Evolutionary conservation across 805 yeast species (phyloP).

Genomic region (Ogataea zsoltii): DNA sequence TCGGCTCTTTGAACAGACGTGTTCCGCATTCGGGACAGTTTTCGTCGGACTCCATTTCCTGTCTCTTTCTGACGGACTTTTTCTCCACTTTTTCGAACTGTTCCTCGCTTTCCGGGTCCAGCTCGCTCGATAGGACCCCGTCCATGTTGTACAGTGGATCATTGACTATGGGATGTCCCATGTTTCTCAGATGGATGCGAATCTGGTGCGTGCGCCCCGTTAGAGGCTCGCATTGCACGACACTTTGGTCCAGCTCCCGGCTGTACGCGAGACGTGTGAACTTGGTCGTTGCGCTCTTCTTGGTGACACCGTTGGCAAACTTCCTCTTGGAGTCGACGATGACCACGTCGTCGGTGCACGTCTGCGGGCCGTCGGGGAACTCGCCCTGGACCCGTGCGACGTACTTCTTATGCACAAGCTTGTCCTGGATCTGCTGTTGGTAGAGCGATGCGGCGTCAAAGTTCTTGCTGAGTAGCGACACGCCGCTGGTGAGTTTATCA

Average conservation of each 20-base stretch:
- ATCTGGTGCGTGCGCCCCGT: conserved; percentile 62
- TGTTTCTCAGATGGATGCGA: conserved; percentile 51
- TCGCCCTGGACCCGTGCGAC: conserved; percentile 45
- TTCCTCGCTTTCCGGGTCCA: conserved; percentile 10
- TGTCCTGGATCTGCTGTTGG: conserved; percentile 36
- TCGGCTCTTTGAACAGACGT: conserved; percentile 33
- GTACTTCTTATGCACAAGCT: conserved; percentile 41
- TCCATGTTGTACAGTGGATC: conserved; percentile 34
- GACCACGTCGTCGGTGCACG: conserved; percentile 41
- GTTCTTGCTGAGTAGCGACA: conserved; percentile 46
- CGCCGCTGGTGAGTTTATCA: conserved; percentile 56
- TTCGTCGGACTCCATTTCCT: conserved; percentile 22
- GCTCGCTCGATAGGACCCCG: conserved; percentile 11
- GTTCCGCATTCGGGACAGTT: conserved; percentile 39
- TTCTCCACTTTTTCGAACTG: conserved; percentile 13
- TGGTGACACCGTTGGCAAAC: conserved; percentile 24
- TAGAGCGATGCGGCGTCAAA: conserved; percentile 34
- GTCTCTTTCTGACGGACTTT: conserved; percentile 16
- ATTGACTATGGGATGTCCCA: conserved; percentile 40
- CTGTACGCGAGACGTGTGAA: conserved; percentile 34
- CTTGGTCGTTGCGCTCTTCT: conserved; percentile 24
- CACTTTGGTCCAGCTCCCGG: conserved; percentile 35
- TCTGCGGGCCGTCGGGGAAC: conserved; percentile 37
- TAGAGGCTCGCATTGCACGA: conserved; percentile 49
- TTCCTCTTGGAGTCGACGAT: conserved; percentile 33